Evolutionary conservation across 2,329 filamentous ascomycete species (phyloP).

Genomic region (Paraphaeosphaeria minitans): DNA sequence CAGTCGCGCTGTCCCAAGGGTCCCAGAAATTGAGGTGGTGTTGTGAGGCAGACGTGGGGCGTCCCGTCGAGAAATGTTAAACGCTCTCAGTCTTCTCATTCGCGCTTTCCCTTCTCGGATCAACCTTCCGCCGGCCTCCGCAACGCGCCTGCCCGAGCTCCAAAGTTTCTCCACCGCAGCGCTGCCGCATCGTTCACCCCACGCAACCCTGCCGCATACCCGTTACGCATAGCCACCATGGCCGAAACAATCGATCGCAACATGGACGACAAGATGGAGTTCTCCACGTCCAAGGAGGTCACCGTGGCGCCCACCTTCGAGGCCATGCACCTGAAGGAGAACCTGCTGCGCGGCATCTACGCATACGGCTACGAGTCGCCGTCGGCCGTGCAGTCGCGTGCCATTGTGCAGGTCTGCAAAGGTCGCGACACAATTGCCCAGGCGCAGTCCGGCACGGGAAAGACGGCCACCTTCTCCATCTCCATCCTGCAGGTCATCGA

Average conservation of each 20-base stretch:
- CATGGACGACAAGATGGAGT: constrained; percentile 96
- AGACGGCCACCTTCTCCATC: constrained; percentile 96
- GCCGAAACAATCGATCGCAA: constrained; percentile 92
- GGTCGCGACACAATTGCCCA: constrained; percentile 98
- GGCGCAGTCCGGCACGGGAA: constrained; percentile 95
- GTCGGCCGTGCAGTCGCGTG: constrained; percentile 95
- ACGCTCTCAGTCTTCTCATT: neutral
- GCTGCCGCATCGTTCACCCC: constrained; percentile 20
- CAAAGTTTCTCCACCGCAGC: constrained; percentile 29
- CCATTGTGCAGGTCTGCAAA: constrained; percentile 99
- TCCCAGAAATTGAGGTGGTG: constrained; percentile 17
- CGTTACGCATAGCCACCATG: constrained; percentile 62
- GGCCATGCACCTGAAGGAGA: constrained; percentile 93
- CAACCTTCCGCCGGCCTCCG: constrained; percentile 17
- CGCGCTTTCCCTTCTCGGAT: too few species aligned
- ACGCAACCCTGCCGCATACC: constrained; percentile 6
- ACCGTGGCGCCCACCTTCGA: constrained; percentile 80
- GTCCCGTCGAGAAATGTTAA: constrained; percentile 15
- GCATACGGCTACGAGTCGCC: constrained; percentile 98
- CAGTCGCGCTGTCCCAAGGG: neutral
- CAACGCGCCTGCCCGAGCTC: constrained; percentile 20
- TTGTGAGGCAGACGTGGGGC: constrained; percentile 29
- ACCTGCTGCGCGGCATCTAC: constrained; percentile 94
- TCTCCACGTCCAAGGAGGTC: constrained; percentile 97
- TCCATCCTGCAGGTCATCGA: constrained; percentile 96